A percentile compares a stretch with the other conserved stretches of the same genome.
phyloP scores from a whole-genome alignment of 768 basidiomycete species.

The Phaeolepiota aurea region DNA sequence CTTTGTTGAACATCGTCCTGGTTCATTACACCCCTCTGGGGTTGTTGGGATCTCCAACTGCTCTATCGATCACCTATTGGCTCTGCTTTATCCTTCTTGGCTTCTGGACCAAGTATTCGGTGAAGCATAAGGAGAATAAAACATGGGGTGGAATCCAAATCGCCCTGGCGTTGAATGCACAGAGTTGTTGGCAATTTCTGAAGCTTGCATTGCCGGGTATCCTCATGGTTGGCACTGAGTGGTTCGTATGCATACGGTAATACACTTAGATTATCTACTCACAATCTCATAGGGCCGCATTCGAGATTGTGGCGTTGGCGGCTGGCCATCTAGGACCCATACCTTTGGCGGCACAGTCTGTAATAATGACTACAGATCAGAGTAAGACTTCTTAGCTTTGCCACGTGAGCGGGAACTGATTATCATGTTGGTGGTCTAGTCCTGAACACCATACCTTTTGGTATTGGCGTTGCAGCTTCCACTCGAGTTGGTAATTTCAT shows the following conservation, averaged over 20 bases:
- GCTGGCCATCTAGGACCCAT: slow-evolving; percentile 65
- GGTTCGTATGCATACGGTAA: slow-evolving; percentile 29
- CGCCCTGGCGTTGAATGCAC: slow-evolving; percentile 31
- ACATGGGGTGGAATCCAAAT: slow-evolving; percentile 59
- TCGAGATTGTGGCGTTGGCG: slow-evolving; percentile 74
- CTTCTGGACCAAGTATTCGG: slow-evolving; percentile 39
- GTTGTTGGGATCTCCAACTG: slow-evolving; percentile 57
- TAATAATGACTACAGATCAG: slow-evolving; percentile 78
- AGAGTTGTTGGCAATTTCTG: slow-evolving; percentile 49
- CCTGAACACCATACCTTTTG: slow-evolving; percentile 69
- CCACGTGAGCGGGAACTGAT: not conserved
- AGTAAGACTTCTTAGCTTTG: too few species aligned
- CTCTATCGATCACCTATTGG: slow-evolving; percentile 66
- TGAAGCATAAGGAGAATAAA: slow-evolving; percentile 42
- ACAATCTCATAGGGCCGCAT: slow-evolving; percentile 50
- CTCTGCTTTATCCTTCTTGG: slow-evolving; percentile 51
- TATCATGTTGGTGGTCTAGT: slow-evolving; percentile 24
- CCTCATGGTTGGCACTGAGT: slow-evolving; percentile 75
- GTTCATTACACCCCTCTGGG: slow-evolving; percentile 59
- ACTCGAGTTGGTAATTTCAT: slow-evolving; percentile 69
- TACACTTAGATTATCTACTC: slow-evolving; percentile 1
- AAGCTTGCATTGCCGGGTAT: slow-evolving; percentile 70
- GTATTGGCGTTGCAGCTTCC: slow-evolving; percentile 68
- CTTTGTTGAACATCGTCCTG: slow-evolving; percentile 48
- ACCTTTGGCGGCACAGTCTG: slow-evolving; percentile 65